Percentiles rank a stretch among this genome's conserved stretches.
These are phyloP conservation scores for Chaetomium strumarium DNA, from an alignment of 2,329 filamentous ascomycete genomes.

Conservation along the genomic window DNA sequence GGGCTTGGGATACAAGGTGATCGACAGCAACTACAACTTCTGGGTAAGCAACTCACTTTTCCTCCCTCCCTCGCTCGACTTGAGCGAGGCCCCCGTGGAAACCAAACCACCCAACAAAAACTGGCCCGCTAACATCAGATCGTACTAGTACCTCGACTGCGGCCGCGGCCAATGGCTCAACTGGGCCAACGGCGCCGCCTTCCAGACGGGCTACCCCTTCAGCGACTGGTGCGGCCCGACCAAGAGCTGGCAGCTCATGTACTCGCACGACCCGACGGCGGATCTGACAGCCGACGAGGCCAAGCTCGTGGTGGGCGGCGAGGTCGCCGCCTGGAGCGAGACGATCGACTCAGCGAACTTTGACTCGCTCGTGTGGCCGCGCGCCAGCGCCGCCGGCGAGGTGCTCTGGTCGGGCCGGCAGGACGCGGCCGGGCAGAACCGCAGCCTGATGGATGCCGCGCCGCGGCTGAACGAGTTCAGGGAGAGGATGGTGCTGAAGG, in stretches of 20 bases:
- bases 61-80: too few relatives aligned
- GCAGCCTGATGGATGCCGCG: constrained; percentile 63
- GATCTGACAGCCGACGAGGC: constrained; percentile 56
- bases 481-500: constrained; percentile 65
- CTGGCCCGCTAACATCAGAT: neutral
- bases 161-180: constrained; percentile 75
- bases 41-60: constrained; percentile 51
- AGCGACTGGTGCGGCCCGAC: constrained; percentile 73
- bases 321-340: constrained; percentile 77
- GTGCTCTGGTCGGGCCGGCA: constrained; percentile 71
- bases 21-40: constrained; percentile 70
- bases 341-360: constrained; percentile 70
- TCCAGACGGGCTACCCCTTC: constrained; percentile 59
- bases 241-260: constrained; percentile 78
- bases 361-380: constrained; percentile 72
- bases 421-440: constrained; percentile 59
- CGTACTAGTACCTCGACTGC: constrained; percentile 75
- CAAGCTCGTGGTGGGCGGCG: constrained; percentile 70
- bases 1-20: constrained; percentile 59
- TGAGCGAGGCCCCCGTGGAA: too few relatives aligned
- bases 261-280: constrained; percentile 68
- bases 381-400: constrained; percentile 67
- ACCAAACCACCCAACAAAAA: too few relatives aligned
- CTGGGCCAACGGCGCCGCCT: constrained; percentile 53
- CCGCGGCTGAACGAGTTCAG: constrained; percentile 69